These are phyloP conservation scores for Botrytis porri DNA, from an alignment of 2,329 filamentous ascomycete species.

Conservation along the genomic window DNA sequence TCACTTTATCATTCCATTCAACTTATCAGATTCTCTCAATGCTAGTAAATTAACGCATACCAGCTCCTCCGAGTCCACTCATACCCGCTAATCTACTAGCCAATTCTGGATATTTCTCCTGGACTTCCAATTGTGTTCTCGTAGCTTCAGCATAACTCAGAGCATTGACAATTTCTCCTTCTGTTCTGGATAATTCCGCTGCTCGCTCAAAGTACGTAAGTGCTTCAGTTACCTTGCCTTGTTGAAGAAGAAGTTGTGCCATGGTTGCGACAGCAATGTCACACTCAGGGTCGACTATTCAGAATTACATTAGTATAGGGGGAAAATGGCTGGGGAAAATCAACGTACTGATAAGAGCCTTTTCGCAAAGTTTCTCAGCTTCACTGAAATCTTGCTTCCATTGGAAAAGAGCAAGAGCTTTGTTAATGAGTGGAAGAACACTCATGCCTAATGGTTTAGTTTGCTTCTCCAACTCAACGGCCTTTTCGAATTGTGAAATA, in stretches of 20 bases:
- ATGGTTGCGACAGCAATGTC: constrained; percentile 98
- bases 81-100: constrained; percentile 68
- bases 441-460: constrained; percentile 95
- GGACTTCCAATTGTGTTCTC: constrained; percentile 88
- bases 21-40: background rate
- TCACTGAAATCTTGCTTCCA: constrained; percentile 97
- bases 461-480: constrained; percentile 98
- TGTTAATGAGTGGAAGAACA: constrained; percentile 96
- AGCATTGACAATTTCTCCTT: constrained; percentile 93
- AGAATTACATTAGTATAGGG: constrained; percentile 18
- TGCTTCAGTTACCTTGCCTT: constrained; percentile 93
- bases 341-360: constrained; percentile 86
- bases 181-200: constrained; percentile 88
- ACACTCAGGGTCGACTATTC: constrained; percentile 89
- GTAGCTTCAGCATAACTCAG: constrained; percentile 97
- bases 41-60: constrained; percentile 31
- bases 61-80: constrained; percentile 39
- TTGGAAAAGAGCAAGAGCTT: constrained; percentile 93
- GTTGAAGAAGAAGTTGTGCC: constrained; percentile 94
- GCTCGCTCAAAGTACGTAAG: constrained; percentile 97
- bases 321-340: background rate
- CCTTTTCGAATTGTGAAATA: constrained; percentile 95
- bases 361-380: constrained; percentile 94
- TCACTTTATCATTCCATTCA: background rate
- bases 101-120: constrained; percentile 80